A percentile compares a stretch with the other conserved stretches of the same genome.
These are phyloP conservation scores for Bothriochloa decipiens DNA, from an alignment of 176 grass and related monocot species.

Conservation along the genomic window DNA sequence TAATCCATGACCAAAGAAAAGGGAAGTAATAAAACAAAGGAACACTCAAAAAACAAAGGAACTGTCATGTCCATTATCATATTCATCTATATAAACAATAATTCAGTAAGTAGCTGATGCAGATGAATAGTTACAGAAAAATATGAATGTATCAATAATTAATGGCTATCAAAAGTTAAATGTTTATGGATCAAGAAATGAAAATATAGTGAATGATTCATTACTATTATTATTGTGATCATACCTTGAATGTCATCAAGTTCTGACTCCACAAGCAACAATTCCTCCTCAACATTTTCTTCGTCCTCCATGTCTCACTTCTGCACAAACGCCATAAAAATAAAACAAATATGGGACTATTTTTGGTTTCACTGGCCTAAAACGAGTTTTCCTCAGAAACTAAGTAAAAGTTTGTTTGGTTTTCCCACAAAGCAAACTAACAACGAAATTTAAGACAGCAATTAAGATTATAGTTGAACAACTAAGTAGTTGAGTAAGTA, in stretches of 20 bases:
- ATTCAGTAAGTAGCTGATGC: not conserved
- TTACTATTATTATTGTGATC: not conserved
- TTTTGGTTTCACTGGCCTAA: not conserved
- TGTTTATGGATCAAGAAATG: not conserved
- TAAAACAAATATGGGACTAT: not conserved
- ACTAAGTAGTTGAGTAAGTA: not conserved
- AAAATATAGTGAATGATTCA: not conserved
- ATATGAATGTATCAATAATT: not conserved
- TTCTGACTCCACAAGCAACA: constrained; percentile 71
- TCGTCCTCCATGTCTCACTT: constrained; percentile 48
- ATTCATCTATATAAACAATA: not conserved
- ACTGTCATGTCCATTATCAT: not conserved
- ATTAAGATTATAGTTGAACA: not conserved
- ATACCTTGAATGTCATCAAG: constrained; percentile 89
- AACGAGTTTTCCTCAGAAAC: not conserved
- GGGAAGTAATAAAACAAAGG: too few species aligned
- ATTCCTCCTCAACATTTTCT: constrained; percentile 54
- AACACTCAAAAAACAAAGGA: constrained; percentile 1
- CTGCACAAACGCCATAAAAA: not conserved
- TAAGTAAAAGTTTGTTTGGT: not conserved
- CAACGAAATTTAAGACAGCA: not conserved
- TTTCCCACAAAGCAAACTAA: constrained; percentile 7
- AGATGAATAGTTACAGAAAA: not conserved
- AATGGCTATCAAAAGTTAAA: not conserved
- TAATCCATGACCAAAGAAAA: constrained; percentile 11